phyloP scores from a whole-genome alignment of 2,329 filamentous ascomycete species.

The Amauroascus niger region DNA sequence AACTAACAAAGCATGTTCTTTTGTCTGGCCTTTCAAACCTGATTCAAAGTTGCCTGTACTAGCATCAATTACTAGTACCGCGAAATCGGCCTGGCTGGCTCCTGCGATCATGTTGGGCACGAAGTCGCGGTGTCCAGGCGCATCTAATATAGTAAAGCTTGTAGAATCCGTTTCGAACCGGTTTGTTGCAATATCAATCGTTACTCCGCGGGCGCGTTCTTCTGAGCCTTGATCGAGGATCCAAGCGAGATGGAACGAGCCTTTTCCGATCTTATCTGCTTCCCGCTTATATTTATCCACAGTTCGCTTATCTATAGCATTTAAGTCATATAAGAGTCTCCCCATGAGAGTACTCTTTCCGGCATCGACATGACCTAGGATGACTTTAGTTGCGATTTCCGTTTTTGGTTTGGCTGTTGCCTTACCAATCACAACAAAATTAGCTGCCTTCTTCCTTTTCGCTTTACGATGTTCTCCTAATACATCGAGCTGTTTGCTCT shows the following conservation, averaged over 20 bases:
- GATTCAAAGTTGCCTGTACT: conserved; percentile 87
- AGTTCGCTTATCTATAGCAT: conserved; percentile 77
- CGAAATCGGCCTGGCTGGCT: conserved; percentile 90
- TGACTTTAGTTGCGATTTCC: not conserved
- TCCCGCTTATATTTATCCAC: conserved; percentile 82
- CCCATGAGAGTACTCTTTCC: conserved; percentile 98
- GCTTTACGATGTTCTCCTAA: conserved; percentile 67
- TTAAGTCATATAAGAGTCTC: conserved; percentile 76
- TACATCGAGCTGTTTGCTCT: conserved; percentile 75
- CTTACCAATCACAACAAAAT: conserved; percentile 83
- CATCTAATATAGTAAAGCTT: conserved; percentile 86
- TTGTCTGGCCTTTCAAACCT: conserved; percentile 84
- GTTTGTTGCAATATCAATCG: conserved; percentile 92
- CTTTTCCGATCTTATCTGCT: conserved; percentile 83
- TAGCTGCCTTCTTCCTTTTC: conserved; percentile 67
- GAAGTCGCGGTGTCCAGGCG: conserved; percentile 89
- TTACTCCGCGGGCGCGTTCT: conserved; percentile 81
- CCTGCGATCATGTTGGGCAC: conserved; percentile 99
- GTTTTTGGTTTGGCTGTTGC: not conserved
- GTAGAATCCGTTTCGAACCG: conserved; percentile 84
- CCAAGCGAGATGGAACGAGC: conserved; percentile 94
- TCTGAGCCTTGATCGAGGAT: conserved; percentile 87
- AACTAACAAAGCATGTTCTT: conserved; percentile 82
- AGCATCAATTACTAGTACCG: conserved; percentile 86
- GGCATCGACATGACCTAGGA: conserved; percentile 80